Percentiles rank a stretch among this genome's conserved stretches.
Conservation (phyloP, 2,329 filamentous ascomycete genomes). For the Eutypa lata region DNA sequence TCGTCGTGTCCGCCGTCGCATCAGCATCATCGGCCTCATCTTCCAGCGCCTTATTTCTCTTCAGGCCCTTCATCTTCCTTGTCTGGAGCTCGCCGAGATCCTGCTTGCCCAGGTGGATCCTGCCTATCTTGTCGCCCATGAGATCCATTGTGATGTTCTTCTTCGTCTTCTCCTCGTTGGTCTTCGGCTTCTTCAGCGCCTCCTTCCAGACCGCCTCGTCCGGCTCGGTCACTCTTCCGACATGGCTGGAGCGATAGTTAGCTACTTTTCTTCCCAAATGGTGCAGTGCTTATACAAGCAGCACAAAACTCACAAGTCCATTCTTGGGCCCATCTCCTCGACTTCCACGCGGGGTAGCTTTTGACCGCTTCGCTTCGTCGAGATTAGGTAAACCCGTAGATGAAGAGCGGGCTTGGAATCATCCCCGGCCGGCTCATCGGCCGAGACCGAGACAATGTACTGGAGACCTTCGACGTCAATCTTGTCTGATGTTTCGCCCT, state of each 20-base stretch:
- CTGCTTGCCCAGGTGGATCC: constrained; percentile 87
- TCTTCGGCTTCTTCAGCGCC: constrained; percentile 82
- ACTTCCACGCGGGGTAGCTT: constrained; percentile 87
- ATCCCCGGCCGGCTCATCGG: constrained; percentile 57
- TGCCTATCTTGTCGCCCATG: constrained; percentile 94
- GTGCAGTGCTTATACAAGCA: neutral
- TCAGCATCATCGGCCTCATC: constrained; percentile 50
- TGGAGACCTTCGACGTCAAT: constrained; percentile 95
- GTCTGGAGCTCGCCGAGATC: constrained; percentile 86
- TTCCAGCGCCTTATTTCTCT: constrained; percentile 68
- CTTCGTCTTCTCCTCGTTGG: constrained; percentile 74
- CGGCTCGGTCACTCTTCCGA: constrained; percentile 77
- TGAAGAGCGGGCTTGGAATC: constrained; percentile 56
- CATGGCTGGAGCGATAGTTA: constrained; percentile 39
- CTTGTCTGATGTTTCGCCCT: constrained; percentile 71
- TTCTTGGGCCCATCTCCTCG: constrained; percentile 90
- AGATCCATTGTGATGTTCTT: constrained; percentile 93
- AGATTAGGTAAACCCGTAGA: constrained; percentile 80
- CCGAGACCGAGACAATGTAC: constrained; percentile 80
- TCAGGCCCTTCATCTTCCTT: constrained; percentile 98
- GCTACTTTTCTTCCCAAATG: neutral
- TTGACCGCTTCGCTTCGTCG: constrained; percentile 82
- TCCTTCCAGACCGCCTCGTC: constrained; percentile 81
- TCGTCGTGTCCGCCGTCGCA: constrained; percentile 37
- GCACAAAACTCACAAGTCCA: constrained; percentile 52